A percentile compares a stretch with the other conserved stretches of the same genome.
These are phyloP conservation scores for Moricandia moricandioides DNA, from an alignment of 345 rosid genomes.

Conservation along the genomic window DNA sequence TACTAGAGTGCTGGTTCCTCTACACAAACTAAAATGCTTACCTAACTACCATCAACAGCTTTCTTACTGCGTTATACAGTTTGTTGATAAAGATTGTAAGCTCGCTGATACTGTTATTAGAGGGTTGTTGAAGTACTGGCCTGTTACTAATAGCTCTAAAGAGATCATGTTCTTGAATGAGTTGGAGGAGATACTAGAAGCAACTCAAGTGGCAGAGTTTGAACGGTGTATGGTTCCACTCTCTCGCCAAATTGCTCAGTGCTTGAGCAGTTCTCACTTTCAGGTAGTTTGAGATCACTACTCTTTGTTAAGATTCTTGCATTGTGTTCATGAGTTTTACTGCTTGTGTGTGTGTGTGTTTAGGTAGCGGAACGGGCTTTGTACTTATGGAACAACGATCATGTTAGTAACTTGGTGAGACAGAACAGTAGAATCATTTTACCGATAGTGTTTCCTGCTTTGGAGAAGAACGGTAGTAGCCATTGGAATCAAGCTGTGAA, in stretches of 20 bases:
- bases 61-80: slow-evolving; percentile 77
- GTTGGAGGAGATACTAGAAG: slow-evolving; percentile 85
- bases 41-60: slow-evolving; percentile 84
- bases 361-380: slow-evolving; percentile 43
- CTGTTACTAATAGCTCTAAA: slow-evolving; percentile 84
- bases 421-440: slow-evolving; percentile 37
- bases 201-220: slow-evolving; percentile 77
- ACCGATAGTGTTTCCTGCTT: slow-evolving; percentile 39
- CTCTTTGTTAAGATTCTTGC: slow-evolving; percentile 8
- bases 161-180: slow-evolving; percentile 91
- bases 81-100: slow-evolving; percentile 88
- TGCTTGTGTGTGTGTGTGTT: not conserved
- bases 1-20: slow-evolving; percentile 62
- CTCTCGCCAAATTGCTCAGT: slow-evolving; percentile 65
- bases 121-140: slow-evolving; percentile 93
- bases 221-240: slow-evolving; percentile 83
- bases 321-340: not conserved
- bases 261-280: slow-evolving; percentile 81
- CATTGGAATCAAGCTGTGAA: slow-evolving; percentile 42
- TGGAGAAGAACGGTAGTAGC: slow-evolving; percentile 37
- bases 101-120: slow-evolving; percentile 76
- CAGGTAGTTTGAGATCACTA: slow-evolving; percentile 44
- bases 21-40: slow-evolving; percentile 82
- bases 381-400: slow-evolving; percentile 42
- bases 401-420: slow-evolving; percentile 36